A percentile compares a stretch with the other conserved stretches of the same genome.
Evolutionary conservation across 768 basidiomycete species (phyloP).

Genomic region (Steccherinum ochraceum): DNA sequence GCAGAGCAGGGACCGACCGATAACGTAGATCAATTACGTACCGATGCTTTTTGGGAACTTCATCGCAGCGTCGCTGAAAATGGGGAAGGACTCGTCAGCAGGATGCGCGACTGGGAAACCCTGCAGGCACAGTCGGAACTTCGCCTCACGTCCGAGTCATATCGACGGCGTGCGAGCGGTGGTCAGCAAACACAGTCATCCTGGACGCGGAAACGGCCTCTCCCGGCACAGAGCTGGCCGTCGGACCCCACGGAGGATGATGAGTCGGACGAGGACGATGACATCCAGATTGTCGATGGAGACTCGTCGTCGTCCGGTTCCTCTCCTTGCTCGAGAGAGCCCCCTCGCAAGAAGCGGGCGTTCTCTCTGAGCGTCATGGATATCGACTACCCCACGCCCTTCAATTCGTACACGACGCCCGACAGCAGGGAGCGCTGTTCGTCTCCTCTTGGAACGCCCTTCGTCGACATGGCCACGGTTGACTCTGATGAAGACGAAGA

Average conservation of each 20-base stretch:
- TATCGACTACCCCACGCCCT: constrained; percentile 22
- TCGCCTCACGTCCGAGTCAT: neutral
- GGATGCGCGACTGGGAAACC: constrained; percentile 70
- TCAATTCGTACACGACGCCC: constrained; percentile 7
- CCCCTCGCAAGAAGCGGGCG: constrained; percentile 33
- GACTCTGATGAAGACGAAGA: constrained; percentile 30
- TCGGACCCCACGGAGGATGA: constrained; percentile 18
- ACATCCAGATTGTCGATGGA: constrained; percentile 48
- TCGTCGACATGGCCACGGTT: constrained; percentile 23
- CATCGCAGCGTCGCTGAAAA: constrained; percentile 54
- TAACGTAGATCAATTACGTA: constrained; percentile 39
- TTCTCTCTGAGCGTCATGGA: constrained; percentile 41
- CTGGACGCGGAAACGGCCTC: neutral
- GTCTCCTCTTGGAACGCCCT: constrained; percentile 23
- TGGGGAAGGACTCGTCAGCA: constrained; percentile 61
- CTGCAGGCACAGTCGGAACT: constrained; percentile 37
- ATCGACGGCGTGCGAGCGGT: neutral
- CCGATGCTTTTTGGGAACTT: constrained; percentile 61
- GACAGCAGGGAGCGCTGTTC: constrained; percentile 22
- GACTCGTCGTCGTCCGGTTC: constrained; percentile 22
- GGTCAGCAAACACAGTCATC: neutral
- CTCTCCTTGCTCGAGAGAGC: constrained; percentile 1
- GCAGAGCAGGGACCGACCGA: neutral
- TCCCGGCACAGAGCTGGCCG: constrained; percentile 21
- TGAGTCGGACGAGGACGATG: constrained; percentile 39